Evolutionary conservation across 2,329 filamentous ascomycete genomes (phyloP), one percentile per base, ranked within the genome.

Genomic region (Ophiocordyceps australis): DNA sequence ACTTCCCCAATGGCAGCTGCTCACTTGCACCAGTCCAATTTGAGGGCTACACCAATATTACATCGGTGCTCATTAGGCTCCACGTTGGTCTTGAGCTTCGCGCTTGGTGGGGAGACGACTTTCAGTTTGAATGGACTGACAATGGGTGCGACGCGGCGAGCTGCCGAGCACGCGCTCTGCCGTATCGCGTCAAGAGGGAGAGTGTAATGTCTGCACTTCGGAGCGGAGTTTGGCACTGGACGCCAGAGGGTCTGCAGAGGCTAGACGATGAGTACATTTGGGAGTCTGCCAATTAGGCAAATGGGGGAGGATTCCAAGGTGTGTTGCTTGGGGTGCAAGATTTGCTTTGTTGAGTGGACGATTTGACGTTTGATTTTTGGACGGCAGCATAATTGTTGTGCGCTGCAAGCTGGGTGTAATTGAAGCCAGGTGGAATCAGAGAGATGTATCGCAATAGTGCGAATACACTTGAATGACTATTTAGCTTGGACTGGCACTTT

Each of bases 21-120:
- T 31, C 39, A 19, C 41, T 55, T 30, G 50, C 44, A 2, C 38
- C 41, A 1, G 39, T 56, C 26, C 34, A 43, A 8, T 38, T 55
- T 27, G 46, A 47, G 15, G 50, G 48, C 7, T 55, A 53, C 32
- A 43, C 32, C 11, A 46, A 52, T 24, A 36, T 55, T 26, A 52
- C 50, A 13, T 55, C 52, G 2, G 35, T 55, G 4, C 28, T 55
- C 28, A 45, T 55, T 21, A 47, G 40, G 4, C 34, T 53, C 11
- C 50, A 41, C 13, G 50, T 56, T 21, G 49, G 49, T 20, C 33
- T 44, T 14, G 39, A 54, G 16, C 36, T 51, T 15, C 45, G 49
- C 28, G 39, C 47, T 17, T 55, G 52, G 52, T 55, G 52, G 52
- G 49, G 41, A 15, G 52, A 55, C 27, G 51, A 55, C 29, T 41